phyloP scores from a whole-genome alignment of 1,284 basidiomycete species.

The Ustilago vetiveriae region DNA sequence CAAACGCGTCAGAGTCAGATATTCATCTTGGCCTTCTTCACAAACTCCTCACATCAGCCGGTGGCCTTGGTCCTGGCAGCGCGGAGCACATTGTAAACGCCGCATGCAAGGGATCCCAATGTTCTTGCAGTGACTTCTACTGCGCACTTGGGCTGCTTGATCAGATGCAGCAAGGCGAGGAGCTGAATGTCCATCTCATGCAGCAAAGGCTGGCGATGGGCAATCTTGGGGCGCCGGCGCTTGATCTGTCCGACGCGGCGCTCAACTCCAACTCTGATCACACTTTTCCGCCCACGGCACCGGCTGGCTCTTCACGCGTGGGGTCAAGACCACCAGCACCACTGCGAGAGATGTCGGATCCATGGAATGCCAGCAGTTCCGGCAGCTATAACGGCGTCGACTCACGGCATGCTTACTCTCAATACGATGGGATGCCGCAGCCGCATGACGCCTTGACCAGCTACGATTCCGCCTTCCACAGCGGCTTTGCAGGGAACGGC shows the following conservation, averaged over 20 bases:
- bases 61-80: conserved; percentile 20
- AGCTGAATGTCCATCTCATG: conserved; percentile 10
- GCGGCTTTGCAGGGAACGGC: conserved; percentile 30
- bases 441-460: conserved; percentile 13
- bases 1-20: conserved; percentile 14
- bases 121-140: conserved; percentile 39
- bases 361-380: conserved; percentile 29
- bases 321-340: conserved; percentile 22
- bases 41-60: conserved; percentile 27
- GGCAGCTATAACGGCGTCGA: conserved; percentile 10
- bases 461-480: conserved; percentile 27
- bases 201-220: conserved; percentile 15
- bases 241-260: conserved; percentile 11
- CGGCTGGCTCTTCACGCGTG: conserved; percentile 2
- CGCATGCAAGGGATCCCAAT: conserved; percentile 32
- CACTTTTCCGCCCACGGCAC: conserved; percentile 37
- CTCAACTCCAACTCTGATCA: conserved; percentile 4
- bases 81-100: conserved; percentile 32
- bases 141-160: conserved; percentile 25
- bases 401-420: not conserved
- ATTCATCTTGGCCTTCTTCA: conserved; percentile 32
- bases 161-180: conserved; percentile 30
- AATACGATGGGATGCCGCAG: conserved; percentile 30
- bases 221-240: conserved; percentile 7
- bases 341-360: conserved; percentile 47